phyloP scores from a whole-genome alignment of 371 early-diverging fungal genomes.

The Mortierella sp. region DNA sequence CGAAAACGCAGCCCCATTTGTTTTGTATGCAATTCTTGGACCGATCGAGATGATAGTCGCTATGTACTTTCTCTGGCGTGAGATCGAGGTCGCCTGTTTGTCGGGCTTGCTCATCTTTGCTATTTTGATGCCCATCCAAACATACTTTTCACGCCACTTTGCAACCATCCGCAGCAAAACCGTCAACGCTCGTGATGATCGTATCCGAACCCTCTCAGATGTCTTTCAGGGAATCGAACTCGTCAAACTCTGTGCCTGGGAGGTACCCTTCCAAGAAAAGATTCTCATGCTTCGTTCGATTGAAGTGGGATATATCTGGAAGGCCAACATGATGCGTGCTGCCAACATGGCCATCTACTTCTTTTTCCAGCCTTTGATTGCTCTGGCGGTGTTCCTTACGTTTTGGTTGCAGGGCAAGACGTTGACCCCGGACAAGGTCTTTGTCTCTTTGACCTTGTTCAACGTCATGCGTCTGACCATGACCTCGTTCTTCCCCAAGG shows the following conservation, averaged over 20 bases:
- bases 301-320: conserved; percentile 46
- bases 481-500: conserved; percentile 65
- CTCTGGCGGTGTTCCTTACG: conserved; percentile 48
- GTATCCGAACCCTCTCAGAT: conserved; percentile 74
- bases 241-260: conserved; percentile 65
- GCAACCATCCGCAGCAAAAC: conserved; percentile 59
- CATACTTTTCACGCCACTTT: conserved; percentile 44
- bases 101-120: conserved; percentile 71
- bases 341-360: conserved; percentile 52
- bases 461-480: conserved; percentile 61
- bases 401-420: conserved; percentile 45
- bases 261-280: conserved; percentile 57
- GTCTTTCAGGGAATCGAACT: conserved; percentile 57
- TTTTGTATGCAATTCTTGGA: conserved; percentile 40
- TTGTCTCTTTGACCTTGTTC: conserved; percentile 54
- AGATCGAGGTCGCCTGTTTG: conserved; percentile 66
- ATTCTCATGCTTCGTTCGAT: conserved; percentile 38
- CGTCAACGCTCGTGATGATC: conserved; percentile 67
- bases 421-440: conserved; percentile 52
- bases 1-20: conserved; percentile 49
- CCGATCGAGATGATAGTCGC: conserved; percentile 53
- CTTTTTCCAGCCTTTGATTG: conserved; percentile 63
- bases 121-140: conserved; percentile 53
- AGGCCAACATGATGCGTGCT: conserved; percentile 50
- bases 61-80: conserved; percentile 68